Base-by-base conservation (phyloP, 768 basidiomycete species). In the Boletus speciosus region DNA sequence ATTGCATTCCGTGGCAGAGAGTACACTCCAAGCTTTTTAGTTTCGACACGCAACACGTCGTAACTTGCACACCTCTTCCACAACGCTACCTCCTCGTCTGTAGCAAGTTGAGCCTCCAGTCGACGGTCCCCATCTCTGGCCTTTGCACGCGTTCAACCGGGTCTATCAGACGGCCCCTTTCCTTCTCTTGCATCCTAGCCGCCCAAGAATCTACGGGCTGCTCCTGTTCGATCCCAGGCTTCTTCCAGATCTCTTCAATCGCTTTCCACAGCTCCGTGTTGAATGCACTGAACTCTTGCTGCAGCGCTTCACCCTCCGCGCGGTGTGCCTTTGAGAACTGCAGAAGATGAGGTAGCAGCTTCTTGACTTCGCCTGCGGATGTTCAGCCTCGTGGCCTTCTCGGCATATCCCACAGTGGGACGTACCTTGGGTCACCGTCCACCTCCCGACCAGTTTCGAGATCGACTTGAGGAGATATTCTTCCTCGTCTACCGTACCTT, bases 401-500 rank as follows among this genome's bases (percentile, higher is more conserved):
- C 23, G 11, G 36, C 21, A 35, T 14, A 11, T 19, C 3, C 4
- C 34, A 29, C 31, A 8, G 25, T 29, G 45, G 9, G 16, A 49
- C 65, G 41, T 63, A 92, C 92, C 80, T 73, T 83, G 86, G 19
- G 81, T 78, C 6, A 75, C 71, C 43, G 74, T 73, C 63, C 91
- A 84, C 38, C 86, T 74, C 12, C 73, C 75, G 16, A 83, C 82
- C 3, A 97, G 76, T 64, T 97, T 93, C 6, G 81, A 79, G 55
- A 96, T 71, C 3, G 92, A 94, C 51, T 79, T 85, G 38, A 99
- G 78, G 6, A 98, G 79, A 63, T 98, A 98, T 62, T 93, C 91
- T 72, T 97, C 94, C 70, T 98, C 97, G 64, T 96, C 94, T 0
- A 95, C 88, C 0, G 94, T 97, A 8, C 97, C 97, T 66, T 95